Evolutionary conservation across 495 filamentous ascomycete species (phyloP).

Genomic region (Trichoderma virens): DNA sequence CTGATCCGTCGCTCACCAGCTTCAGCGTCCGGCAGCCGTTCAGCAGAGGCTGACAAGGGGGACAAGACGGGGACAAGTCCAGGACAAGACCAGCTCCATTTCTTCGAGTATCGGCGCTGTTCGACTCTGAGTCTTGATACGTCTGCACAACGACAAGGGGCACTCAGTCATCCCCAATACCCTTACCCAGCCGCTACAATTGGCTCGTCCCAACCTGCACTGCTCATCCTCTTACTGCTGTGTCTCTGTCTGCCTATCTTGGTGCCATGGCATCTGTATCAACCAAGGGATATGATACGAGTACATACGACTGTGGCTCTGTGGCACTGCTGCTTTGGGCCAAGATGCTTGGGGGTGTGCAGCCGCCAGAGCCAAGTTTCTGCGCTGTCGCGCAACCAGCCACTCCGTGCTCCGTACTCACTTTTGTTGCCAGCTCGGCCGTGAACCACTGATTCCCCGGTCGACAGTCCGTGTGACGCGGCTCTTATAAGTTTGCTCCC

Average conservation of each 20-base stretch:
- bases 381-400: not conserved
- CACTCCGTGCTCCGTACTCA: not conserved
- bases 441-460: constrained; percentile 4
- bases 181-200: not conserved
- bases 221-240: not conserved
- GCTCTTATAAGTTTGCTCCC: constrained; percentile 4
- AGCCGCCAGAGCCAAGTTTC: not conserved
- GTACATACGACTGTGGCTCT: too few relatives aligned
- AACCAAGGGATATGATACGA: too few relatives aligned
- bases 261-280: too few relatives aligned
- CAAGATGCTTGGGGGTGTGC: not conserved
- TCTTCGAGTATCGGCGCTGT: not conserved
- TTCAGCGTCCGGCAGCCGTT: not conserved
- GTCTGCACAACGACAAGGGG: not conserved
- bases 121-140: not conserved
- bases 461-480: constrained; percentile 4
- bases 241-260: not conserved
- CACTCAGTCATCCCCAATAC: not conserved
- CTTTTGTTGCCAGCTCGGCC: not conserved
- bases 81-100: not conserved
- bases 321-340: not conserved
- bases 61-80: too few relatives aligned
- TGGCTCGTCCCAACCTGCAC: not conserved
- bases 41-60: not conserved
- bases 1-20: not conserved